phyloP scores from a whole-genome alignment of 176 grass and related monocot genomes.

The Carex myosuroides region DNA sequence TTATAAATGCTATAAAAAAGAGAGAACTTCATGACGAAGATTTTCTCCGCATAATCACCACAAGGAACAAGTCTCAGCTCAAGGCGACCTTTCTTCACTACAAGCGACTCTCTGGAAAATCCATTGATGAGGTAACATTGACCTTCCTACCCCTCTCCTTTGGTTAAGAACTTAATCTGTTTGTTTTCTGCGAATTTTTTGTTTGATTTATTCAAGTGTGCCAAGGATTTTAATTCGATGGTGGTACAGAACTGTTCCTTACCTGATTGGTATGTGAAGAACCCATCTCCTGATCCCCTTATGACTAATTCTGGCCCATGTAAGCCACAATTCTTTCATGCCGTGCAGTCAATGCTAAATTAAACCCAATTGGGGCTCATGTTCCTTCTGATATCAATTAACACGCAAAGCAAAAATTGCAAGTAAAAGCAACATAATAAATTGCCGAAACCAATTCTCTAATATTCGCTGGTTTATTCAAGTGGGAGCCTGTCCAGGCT shows the following conservation, averaged over 20 bases:
- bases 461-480: neutral
- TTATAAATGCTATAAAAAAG: conserved; percentile 34
- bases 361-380: neutral
- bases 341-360: neutral
- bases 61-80: conserved; percentile 55
- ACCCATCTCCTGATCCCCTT: neutral
- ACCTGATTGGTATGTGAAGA: neutral
- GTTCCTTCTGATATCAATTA: neutral
- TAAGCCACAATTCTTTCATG: neutral
- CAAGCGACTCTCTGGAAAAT: conserved; percentile 34
- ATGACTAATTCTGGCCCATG: neutral
- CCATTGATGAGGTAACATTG: conserved; percentile 44
- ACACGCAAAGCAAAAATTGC: neutral
- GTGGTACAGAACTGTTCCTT: neutral
- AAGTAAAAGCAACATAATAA: neutral
- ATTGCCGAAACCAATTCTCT: neutral
- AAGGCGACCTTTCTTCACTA: conserved; percentile 52
- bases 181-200: neutral
- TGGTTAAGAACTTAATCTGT: neutral
- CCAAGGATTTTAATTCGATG: neutral
- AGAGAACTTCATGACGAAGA: conserved; percentile 30
- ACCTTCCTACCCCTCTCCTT: neutral
- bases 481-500: neutral
- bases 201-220: neutral
- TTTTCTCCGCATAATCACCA: conserved; percentile 48